Evolutionary conservation across 352 stramenopile species (phyloP), one percentile per base, ranked within the genome.

Genomic region (Aphanomyces cochlioides): DNA sequence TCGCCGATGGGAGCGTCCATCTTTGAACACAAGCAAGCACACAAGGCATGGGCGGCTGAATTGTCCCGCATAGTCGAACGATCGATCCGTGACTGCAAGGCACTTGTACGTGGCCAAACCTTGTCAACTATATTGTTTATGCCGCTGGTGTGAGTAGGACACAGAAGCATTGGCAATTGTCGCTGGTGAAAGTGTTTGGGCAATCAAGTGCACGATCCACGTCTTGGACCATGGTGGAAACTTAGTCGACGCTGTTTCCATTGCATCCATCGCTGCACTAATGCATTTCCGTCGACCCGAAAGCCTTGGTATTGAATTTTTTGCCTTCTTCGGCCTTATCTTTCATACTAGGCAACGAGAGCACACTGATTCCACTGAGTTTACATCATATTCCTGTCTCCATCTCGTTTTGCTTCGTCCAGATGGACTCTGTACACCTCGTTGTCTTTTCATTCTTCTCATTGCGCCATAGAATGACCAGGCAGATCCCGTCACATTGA

Each of bases 301-400:
- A 72, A 90, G 98, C n/a, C 78, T 84, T 50, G 53, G 64, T 70
- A 47, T 41, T 28, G n/a, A 45, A 59, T 84, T 4, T n/a, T 56
- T 67, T 5, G 74, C n/a, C 21, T 17, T 56, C 64, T 56, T 89
- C 28, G 89, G 83, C 7, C 76, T 77, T 5, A 81, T 97, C 34
- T 89, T 96, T 53, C 80, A 88, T 75, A 76, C 79, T 91, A 56
- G 86, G 91, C 61, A 90, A 97, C 63, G 87, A 97, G 68, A 88
- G 90, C 40, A 92, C 96, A 63, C 84, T 97, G 41, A 80, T 87
- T 34, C 92, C 94, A 21, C 77, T 98, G 38, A 96, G 91, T 72
- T 79, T 98, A 66, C 95, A 98, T 81, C 96, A 98, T 80, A 93
- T 96, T 41, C 96, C 96, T n/a, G 84, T 98, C 48, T 97, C 90